Conservation (phyloP, 2,329 filamentous ascomycete genomes). For the Diaporthe citri region DNA sequence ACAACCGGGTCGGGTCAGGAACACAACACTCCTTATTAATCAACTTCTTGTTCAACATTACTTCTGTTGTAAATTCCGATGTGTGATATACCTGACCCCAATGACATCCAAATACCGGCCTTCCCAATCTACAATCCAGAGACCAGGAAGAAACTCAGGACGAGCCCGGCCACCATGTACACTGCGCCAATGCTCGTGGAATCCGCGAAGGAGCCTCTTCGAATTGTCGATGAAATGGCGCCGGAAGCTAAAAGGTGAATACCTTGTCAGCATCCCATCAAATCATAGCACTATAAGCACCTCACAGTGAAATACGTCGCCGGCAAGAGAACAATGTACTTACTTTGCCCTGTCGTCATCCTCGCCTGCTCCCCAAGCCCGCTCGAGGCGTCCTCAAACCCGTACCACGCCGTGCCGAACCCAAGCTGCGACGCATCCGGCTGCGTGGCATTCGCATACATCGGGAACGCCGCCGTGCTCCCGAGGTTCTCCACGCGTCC, state of each 20-base stretch:
- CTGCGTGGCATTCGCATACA: conserved; percentile 34
- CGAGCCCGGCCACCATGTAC: neutral
- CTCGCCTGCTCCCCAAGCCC: neutral
- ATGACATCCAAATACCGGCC: no score
- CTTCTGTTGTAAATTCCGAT: neutral
- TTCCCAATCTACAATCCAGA: neutral
- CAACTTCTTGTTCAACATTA: neutral
- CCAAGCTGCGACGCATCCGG: conserved; percentile 32
- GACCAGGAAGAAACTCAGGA: neutral
- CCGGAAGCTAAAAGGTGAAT: neutral
- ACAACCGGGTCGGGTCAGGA: neutral
- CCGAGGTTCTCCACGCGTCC: conserved; percentile 29
- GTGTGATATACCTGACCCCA: no score
- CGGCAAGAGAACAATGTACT: neutral
- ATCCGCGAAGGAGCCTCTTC: neutral
- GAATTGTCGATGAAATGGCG: neutral
- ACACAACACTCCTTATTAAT: no score
- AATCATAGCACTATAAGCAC: no score
- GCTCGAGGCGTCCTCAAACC: neutral
- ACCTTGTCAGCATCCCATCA: neutral
- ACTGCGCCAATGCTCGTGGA: neutral
- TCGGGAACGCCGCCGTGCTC: conserved; percentile 34
- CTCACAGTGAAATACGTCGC: neutral
- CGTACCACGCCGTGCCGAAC: conserved; percentile 33
- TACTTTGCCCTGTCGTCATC: neutral